Base-by-base conservation (phyloP, 2,329 filamentous ascomycete genomes). In the Acrocalymma vagum region DNA sequence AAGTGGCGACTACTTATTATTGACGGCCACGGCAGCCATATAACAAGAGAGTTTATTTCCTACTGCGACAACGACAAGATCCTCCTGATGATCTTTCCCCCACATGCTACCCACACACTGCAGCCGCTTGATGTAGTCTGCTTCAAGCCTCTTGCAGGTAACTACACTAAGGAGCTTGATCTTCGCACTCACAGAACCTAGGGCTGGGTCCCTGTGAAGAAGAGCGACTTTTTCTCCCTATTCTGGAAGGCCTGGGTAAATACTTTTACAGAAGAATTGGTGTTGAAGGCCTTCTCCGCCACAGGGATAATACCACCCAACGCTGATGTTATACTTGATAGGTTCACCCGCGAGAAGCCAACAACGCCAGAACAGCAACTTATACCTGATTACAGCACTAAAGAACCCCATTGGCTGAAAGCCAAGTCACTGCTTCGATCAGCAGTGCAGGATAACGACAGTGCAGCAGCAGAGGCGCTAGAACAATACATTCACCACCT, bases 51-150 rank as follows among this genome's bases (percentile, higher is more conserved):
- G 3, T 55, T 49, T 32, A 47, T 52, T 16, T 32, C 49, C 5
- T 55, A 45, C 20, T 52, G 43, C 29, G 25, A 54, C 29, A 9
- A 36, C 11, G 35, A 51, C 14, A 32, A 36, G 29, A 51, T 53
- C 27, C 17, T 42, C 6, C n/a, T 42, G n/a, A 16, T 22, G 9
- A 36, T 42, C 13, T 42, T 27, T 27, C 39, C 28, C 11, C 32
- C 26, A 24, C 16, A 32, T 13, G 6, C 11, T 4, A 38, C 35
- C 3, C n/a, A 38, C 2, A 30, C 25, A 4, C 14, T 38, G 4
- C 27, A 26, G 20, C 7, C n/a, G 22, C 29, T 30, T 9, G 35
- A 38, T 14, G 35, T 38, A 18, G 29, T 40, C 9, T 24, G 22
- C 9, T 40, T 33, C 16, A 33, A 34, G 37, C 35, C 20, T 6